phyloP scores from a whole-genome alignment of 495 filamentous ascomycete species.

The Schizothecium vesticola region DNA sequence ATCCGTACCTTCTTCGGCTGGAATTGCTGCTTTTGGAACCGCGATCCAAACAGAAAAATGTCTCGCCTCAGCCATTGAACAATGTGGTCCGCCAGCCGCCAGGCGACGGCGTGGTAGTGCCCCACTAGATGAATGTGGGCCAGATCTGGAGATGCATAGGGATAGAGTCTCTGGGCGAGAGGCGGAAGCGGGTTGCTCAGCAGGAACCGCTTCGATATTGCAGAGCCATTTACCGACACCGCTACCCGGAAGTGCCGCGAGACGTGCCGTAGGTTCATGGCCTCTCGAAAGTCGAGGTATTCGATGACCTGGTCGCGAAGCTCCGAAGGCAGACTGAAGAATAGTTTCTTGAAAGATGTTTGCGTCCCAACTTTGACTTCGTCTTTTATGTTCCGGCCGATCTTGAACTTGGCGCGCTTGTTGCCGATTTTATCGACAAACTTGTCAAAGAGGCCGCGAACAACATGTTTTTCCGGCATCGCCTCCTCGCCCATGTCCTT shows the following conservation, averaged over 20 bases:
- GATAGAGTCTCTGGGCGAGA: slow-evolving; percentile 3
- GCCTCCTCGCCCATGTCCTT: neutral
- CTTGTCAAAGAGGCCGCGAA: neutral
- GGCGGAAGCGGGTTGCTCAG: slow-evolving; percentile 6
- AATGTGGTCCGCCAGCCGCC: slow-evolving; percentile 8
- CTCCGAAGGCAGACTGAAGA: slow-evolving; percentile 14
- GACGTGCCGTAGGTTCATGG: slow-evolving; percentile 10
- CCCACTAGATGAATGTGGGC: slow-evolving; percentile 2
- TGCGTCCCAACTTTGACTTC: neutral
- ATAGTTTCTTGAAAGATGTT: slow-evolving; percentile 9
- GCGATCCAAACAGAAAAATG: slow-evolving; percentile 4
- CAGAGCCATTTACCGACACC: slow-evolving; percentile 5
- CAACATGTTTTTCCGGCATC: neutral
- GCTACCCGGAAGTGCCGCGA: neutral
- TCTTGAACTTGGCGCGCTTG: neutral
- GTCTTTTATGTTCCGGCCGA: neutral
- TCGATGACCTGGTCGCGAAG: slow-evolving; percentile 5
- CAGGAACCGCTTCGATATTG: slow-evolving; percentile 6
- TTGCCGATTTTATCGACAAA: neutral
- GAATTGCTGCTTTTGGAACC: slow-evolving; percentile 2
- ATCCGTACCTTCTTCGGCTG: slow-evolving; percentile 5
- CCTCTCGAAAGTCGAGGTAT: slow-evolving; percentile 2
- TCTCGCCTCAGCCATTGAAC: slow-evolving; percentile 1
- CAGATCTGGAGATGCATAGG: neutral
- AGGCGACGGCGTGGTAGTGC: slow-evolving; percentile 4